Base-by-base conservation (phyloP, 139 green algal genomes). In the Tetraselmis striata region DNA sequence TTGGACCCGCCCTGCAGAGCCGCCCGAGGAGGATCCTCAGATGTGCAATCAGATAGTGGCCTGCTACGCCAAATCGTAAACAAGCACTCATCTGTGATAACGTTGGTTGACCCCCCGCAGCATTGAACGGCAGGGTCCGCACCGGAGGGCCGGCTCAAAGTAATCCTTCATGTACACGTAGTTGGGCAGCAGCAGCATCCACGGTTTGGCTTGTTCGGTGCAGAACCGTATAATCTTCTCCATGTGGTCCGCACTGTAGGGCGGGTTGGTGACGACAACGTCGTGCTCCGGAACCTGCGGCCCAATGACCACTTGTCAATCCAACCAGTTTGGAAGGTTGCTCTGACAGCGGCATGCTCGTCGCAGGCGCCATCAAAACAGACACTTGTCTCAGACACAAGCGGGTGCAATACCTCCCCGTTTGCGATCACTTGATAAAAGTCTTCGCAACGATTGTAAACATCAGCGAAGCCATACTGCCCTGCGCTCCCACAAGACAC, bases 251-350 rank as follows among this genome's bases (percentile, higher is more conserved):
- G 24, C 59, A 2, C n/a, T 76, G 80, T 87, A 87, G 30, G 84
- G 84, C 27, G 84, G 84, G 76, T 87, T 87, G 2, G 84, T 87
- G 29, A 87, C 80, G 18, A 87, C 28, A 0, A 82, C 80, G 80
- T 87, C 84, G 77, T 87, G 77, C 59, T 87, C 80, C 22, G 84
- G 84, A 0, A 87, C n/a, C n/a, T n/a, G n/a, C n/a, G n/a, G n/a
- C n/a, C n/a, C n/a, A n/a, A n/a, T n/a, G n/a, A n/a, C n/a, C n/a
- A n/a, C n/a, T n/a, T n/a, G n/a, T n/a, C n/a, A n/a, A n/a, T n/a
- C n/a, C n/a, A n/a, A n/a, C n/a, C n/a, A n/a, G n/a, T n/a, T n/a
- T n/a, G n/a, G n/a, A n/a, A n/a, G n/a, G n/a, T n/a, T n/a, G n/a
- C n/a, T n/a, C n/a, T n/a, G n/a, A n/a, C n/a, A n/a, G n/a, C n/a